These are phyloP conservation scores for Kodamaea nitidulidarum DNA, from an alignment of 805 yeast genomes.

Conservation along the genomic window DNA sequence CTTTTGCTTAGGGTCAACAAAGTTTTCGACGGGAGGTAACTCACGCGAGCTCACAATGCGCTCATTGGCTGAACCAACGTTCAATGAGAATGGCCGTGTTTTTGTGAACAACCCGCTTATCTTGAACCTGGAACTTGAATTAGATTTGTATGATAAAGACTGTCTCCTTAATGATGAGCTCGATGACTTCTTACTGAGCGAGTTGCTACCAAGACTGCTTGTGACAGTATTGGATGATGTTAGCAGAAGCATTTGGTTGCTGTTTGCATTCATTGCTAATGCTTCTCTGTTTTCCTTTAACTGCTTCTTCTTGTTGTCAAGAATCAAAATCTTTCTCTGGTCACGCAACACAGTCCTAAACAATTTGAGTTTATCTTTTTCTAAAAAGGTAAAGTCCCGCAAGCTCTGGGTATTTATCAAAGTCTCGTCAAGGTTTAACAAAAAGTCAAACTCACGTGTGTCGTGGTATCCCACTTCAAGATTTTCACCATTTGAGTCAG, in stretches of 20 bases:
- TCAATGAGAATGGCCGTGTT: constrained; percentile 58
- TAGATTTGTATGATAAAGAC: constrained; percentile 37
- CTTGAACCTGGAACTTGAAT: constrained; percentile 41
- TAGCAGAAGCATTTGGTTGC: constrained; percentile 1
- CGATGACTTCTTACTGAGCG: constrained; percentile 28
- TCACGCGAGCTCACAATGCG: constrained; percentile 47
- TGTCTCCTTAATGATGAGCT: constrained; percentile 32
- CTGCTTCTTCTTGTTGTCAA: constrained; percentile 31
- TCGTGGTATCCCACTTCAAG: constrained; percentile 27
- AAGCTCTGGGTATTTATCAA: constrained; percentile 29
- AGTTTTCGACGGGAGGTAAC: constrained; percentile 51
- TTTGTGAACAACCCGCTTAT: constrained; percentile 56
- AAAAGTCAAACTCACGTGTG: constrained; percentile 47
- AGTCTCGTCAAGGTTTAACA: constrained; percentile 44
- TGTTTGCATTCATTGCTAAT: constrained; percentile 4
- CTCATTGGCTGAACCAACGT: constrained; percentile 41
- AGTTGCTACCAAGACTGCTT: constrained; percentile 3
- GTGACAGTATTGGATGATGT: constrained; percentile 2
- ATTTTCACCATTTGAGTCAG: constrained; percentile 18
- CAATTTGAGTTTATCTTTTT: constrained; percentile 23
- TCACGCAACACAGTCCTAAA: constrained; percentile 29
- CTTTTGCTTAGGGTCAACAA: constrained; percentile 43
- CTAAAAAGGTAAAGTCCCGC: constrained; percentile 31
- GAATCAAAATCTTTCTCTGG: constrained; percentile 28
- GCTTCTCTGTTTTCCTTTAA: constrained; percentile 16